Evolutionary conservation across 192 early-diverging fungal species (phyloP).

Genomic region (Jimgerdemannia flammicorona): DNA sequence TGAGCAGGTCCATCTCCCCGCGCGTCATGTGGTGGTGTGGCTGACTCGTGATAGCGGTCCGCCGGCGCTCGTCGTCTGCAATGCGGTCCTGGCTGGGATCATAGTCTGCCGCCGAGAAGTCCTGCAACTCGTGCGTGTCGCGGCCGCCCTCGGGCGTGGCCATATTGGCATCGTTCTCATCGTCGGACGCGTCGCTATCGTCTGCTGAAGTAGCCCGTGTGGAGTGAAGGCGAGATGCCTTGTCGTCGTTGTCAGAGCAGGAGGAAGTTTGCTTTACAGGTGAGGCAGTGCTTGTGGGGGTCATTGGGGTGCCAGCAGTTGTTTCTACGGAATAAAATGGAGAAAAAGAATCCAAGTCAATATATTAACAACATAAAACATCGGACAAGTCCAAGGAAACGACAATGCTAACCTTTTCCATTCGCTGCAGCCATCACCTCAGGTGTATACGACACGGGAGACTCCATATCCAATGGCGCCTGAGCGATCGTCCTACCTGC

Average conservation of each 20-base stretch:
- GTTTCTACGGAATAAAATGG: not conserved
- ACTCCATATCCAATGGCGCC: slow-evolving; percentile 1
- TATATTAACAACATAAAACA: too few species aligned
- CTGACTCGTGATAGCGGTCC: not conserved
- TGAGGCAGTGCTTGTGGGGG: not conserved
- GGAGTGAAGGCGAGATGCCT: not conserved
- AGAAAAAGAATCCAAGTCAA: not conserved
- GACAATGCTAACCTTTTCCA: not conserved
- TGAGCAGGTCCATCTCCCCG: slow-evolving; percentile 41
- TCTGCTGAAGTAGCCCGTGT: not conserved
- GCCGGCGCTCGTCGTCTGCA: slow-evolving; percentile 61
- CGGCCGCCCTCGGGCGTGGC: slow-evolving; percentile 19
- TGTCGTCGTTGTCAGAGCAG: not conserved
- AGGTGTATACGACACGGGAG: slow-evolving; percentile 4
- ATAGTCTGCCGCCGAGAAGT: slow-evolving; percentile 72
- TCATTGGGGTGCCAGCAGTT: slow-evolving; percentile 15
- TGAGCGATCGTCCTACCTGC: not conserved
- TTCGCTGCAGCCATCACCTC: not conserved
- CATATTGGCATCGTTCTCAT: slow-evolving; percentile 20
- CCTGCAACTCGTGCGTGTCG: slow-evolving; percentile 25
- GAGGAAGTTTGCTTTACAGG: not conserved
- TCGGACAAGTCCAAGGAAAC: not conserved
- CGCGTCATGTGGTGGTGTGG: slow-evolving; percentile 23
- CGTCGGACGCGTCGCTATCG: slow-evolving; percentile 27
- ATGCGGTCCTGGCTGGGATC: slow-evolving; percentile 72